Base-by-base conservation (phyloP, 176 grass and related monocot genomes). In the Avena eriantha region DNA sequence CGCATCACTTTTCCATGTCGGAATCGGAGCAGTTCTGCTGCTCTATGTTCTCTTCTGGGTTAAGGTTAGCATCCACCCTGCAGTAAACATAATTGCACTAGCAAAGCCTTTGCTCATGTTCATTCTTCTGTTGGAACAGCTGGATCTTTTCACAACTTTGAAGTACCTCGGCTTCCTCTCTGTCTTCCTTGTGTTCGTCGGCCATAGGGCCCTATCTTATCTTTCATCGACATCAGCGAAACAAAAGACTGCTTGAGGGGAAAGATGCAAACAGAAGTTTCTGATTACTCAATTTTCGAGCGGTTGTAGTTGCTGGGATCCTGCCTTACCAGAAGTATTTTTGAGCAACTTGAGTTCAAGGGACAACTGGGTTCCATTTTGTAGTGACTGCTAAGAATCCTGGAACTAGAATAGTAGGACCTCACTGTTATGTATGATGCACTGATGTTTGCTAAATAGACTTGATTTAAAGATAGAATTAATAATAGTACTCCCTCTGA, bases 121-220 rank as follows among this genome's bases (percentile, higher is more conserved):
- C 26, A 68, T 70, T 16, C 54, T 60, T 33, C 36, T 91, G 70
- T 63, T 71, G 80, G 8, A 77, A 78, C 92, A 99, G 94, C 77
- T 99, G 89, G 97, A 97, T 91, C 94, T 99, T 82, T 99, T 99
- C 87, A 92, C 97, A 4, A 99, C 94, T 24, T 78, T 99, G 59
- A 99, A 94, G 85, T 91, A 83, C 24, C 89, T 97, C 10, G 89
- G 92, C 39, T 84, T 97, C 67, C 84, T 99, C 24, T 56, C 72
- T 19, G 76, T 83, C 34, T 90, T 96, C 73, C 90, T 99, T 61
- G 85, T 96, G 57, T 87, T 96, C 18, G 89, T 96, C 54, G 97
- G 97, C 46, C 97, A 99, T 82, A 93, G 92, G 60, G 84, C 92
- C 70, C 89, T 99, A 19, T 96, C 97, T 0, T 71, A 92, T 46